Percentiles rank a stretch among this genome's conserved stretches.
Conservation (phyloP, 1,284 basidiomycete genomes). For the Porogramme epimiltina region DNA sequence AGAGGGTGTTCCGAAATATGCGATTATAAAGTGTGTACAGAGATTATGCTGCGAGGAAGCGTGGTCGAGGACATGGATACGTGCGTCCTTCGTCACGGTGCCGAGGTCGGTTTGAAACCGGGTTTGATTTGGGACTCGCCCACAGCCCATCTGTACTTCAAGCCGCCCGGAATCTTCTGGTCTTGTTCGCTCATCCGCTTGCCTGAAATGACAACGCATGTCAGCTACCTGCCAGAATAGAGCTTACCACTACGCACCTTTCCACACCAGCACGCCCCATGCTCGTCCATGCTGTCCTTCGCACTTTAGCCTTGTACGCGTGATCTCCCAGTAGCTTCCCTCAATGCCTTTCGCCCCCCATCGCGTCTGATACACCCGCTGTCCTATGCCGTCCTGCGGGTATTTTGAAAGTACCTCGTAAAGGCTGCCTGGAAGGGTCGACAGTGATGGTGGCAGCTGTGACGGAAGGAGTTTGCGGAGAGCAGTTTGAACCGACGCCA, state of each 20-base stretch:
- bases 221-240: slow-evolving; percentile 38
- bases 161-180: slow-evolving; percentile 54
- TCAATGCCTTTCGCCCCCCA: slow-evolving; percentile 71
- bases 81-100: no score
- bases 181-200: slow-evolving; percentile 49
- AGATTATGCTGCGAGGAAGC: no score
- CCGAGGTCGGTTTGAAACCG: no score
- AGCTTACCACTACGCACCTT: slow-evolving; percentile 46
- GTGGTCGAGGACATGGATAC: no score
- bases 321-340: slow-evolving; percentile 74
- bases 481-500: slow-evolving; percentile 36
- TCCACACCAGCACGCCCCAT: slow-evolving; percentile 78
- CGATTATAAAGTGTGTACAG: no score
- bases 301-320: slow-evolving; percentile 64
- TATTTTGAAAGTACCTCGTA: slow-evolving; percentile 72
- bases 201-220: slow-evolving; percentile 36
- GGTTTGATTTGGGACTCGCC: slow-evolving; percentile 41
- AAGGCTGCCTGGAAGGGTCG: slow-evolving; percentile 56
- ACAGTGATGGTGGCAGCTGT: slow-evolving; percentile 58
- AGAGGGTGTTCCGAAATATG: no score
- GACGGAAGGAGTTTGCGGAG: slow-evolving; percentile 56
- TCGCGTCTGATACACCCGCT: slow-evolving; percentile 66
- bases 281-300: slow-evolving; percentile 76
- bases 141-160: slow-evolving; percentile 63
- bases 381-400: slow-evolving; percentile 66